These are phyloP conservation scores for Scytalidium lignicola DNA, from an alignment of 2,329 filamentous ascomycete species.

Conservation along the genomic window DNA sequence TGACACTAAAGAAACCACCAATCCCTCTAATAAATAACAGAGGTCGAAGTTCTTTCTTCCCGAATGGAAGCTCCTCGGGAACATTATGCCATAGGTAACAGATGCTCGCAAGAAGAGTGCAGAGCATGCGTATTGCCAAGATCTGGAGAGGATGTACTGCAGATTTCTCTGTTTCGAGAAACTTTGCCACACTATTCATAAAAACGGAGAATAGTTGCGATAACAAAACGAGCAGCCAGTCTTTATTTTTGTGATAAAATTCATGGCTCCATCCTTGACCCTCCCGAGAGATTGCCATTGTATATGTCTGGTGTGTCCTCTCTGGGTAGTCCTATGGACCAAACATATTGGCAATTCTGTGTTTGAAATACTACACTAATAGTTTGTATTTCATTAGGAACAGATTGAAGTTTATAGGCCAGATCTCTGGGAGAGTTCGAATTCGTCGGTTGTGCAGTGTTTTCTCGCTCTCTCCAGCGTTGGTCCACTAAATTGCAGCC, in stretches of 20 bases:
- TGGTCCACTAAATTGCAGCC: too few species aligned
- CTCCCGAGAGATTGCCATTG: too few species aligned
- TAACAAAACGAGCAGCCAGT: not conserved
- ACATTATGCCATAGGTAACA: not conserved
- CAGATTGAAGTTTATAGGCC: too few species aligned
- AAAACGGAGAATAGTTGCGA: not conserved
- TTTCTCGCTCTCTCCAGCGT: too few species aligned
- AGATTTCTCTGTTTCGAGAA: not conserved
- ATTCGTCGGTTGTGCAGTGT: too few species aligned
- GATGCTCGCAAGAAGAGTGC: not conserved
- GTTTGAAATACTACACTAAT: too few species aligned
- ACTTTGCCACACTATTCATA: not conserved
- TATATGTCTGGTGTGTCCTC: too few species aligned
- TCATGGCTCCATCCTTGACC: not conserved
- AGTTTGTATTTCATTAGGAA: too few species aligned
- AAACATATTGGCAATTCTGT: too few species aligned
- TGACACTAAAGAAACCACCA: not conserved
- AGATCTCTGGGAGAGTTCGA: too few species aligned
- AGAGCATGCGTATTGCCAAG: not conserved
- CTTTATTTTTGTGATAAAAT: not conserved
- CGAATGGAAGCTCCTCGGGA: not conserved
- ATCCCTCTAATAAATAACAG: not conserved
- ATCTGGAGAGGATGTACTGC: not conserved
- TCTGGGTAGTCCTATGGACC: too few species aligned
- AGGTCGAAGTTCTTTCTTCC: not conserved